Evolutionary conservation across 1,284 basidiomycete species (phyloP).

Genomic region (Sporisorium sorghi): DNA sequence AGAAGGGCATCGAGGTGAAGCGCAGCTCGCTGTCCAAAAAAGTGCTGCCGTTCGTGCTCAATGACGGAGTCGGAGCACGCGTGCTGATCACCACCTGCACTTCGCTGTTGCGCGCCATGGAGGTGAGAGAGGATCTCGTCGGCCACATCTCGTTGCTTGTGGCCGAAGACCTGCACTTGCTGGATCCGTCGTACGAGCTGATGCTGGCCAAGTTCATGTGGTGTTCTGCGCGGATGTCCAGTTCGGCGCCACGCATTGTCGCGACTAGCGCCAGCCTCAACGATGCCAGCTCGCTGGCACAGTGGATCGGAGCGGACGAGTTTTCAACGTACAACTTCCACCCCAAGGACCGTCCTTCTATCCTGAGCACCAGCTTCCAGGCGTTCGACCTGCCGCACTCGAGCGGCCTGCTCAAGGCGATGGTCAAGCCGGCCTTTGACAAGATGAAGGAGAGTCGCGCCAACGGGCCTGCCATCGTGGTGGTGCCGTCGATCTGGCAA

Average conservation of each 20-base stretch:
- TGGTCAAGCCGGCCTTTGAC: constrained; percentile 88
- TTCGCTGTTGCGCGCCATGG: constrained; percentile 65
- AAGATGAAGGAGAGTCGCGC: constrained; percentile 72
- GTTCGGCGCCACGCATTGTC: constrained; percentile 75
- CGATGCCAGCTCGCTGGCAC: constrained; percentile 82
- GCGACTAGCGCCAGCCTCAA: constrained; percentile 83
- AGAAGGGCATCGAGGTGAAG: constrained; percentile 34
- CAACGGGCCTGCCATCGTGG: constrained; percentile 77
- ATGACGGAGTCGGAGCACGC: constrained; percentile 15
- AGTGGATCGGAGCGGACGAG: constrained; percentile 83
- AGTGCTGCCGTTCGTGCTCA: constrained; percentile 22
- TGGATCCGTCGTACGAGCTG: constrained; percentile 86
- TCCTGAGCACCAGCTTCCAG: constrained; percentile 78
- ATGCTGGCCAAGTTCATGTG: constrained; percentile 74
- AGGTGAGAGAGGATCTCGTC: constrained; percentile 20
- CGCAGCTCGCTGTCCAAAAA: constrained; percentile 32
- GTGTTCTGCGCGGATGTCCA: constrained; percentile 7
- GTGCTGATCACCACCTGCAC: constrained; percentile 70
- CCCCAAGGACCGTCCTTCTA: constrained; percentile 84
- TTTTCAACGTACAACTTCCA: constrained; percentile 81
- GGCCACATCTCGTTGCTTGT: constrained; percentile 74
- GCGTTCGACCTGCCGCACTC: constrained; percentile 90
- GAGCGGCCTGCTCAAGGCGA: constrained; percentile 85
- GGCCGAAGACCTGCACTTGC: constrained; percentile 86
- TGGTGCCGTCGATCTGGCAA: constrained; percentile 87